Percentiles rank a stretch among this genome's conserved stretches.
These are phyloP conservation scores for Sporobolomyces pararoseus DNA, from an alignment of 768 basidiomycete genomes.

Conservation along the genomic window DNA sequence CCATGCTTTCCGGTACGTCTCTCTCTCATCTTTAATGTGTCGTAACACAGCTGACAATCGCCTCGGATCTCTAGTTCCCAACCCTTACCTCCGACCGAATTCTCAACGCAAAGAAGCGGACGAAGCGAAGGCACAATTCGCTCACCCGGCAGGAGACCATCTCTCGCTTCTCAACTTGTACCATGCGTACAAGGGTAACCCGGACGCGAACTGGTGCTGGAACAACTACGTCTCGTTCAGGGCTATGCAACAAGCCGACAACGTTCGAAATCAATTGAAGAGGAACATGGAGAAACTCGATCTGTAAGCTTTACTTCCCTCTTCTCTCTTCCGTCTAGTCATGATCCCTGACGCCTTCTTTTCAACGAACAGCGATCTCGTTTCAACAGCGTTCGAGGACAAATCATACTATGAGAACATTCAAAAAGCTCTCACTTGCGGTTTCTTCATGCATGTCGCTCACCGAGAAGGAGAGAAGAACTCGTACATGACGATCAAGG, in stretches of 20 bases:
- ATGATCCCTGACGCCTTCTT: not conserved
- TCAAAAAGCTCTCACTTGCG: conserved; percentile 76
- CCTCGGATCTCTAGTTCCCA: conserved; percentile 61
- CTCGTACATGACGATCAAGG: conserved; percentile 85
- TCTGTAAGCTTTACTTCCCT: conserved; percentile 17
- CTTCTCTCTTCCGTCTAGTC: not conserved
- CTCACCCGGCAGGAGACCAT: conserved; percentile 95
- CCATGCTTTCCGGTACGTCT: conserved; percentile 83
- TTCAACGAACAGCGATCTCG: conserved; percentile 53
- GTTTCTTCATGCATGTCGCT: conserved; percentile 98
- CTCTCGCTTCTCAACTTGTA: conserved; percentile 90
- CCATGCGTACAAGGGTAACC: conserved; percentile 70
- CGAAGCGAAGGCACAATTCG: conserved; percentile 78
- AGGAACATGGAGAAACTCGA: conserved; percentile 73
- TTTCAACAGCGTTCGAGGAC: conserved; percentile 64
- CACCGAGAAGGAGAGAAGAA: conserved; percentile 83
- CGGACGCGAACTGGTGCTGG: conserved; percentile 85
- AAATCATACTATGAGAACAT: conserved; percentile 69
- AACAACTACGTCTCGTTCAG: conserved; percentile 77
- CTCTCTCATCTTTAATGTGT: not conserved
- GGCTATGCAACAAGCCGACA: conserved; percentile 83
- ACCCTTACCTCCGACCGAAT: conserved; percentile 87
- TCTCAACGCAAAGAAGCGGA: conserved; percentile 87
- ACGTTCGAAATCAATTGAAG: conserved; percentile 82
- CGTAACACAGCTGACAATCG: not conserved